Evolutionary conservation across 148 eudicot species (phyloP).

Genomic region (Nepenthes mirabilis): DNA sequence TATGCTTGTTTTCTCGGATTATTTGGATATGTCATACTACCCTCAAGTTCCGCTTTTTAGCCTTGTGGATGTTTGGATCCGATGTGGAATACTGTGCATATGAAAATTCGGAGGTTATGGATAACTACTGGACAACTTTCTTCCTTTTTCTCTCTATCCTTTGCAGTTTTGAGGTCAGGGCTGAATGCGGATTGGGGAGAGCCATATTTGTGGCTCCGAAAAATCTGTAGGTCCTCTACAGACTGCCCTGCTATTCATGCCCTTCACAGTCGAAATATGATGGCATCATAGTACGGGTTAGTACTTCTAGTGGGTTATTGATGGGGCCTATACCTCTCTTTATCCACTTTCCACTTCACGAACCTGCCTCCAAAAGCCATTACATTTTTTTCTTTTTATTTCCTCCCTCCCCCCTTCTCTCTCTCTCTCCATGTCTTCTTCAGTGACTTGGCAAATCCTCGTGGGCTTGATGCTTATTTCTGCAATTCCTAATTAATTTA

Average conservation of each 20-base stretch:
- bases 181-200: not conserved
- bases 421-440: not conserved
- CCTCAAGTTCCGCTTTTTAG: too few species aligned
- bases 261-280: not conserved
- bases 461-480: too few species aligned
- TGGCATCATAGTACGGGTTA: not conserved
- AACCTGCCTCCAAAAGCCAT: constrained; percentile 1
- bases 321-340: not conserved
- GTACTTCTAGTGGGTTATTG: not conserved
- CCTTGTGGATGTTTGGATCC: too few species aligned
- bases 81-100: too few species aligned
- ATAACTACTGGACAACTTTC: too few species aligned
- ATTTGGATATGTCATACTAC: too few species aligned
- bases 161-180: not conserved
- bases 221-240: not conserved
- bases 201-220: not conserved
- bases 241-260: not conserved
- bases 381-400: not conserved
- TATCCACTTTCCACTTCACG: not conserved
- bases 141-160: too few species aligned
- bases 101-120: too few species aligned
- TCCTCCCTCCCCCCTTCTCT: not conserved
- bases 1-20: too few species aligned
- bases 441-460: not conserved
- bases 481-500: too few species aligned